Evolutionary conservation across 805 yeast species (phyloP), one percentile per base, ranked within the genome.

Genomic region (Brettanomyces naardenensis): DNA sequence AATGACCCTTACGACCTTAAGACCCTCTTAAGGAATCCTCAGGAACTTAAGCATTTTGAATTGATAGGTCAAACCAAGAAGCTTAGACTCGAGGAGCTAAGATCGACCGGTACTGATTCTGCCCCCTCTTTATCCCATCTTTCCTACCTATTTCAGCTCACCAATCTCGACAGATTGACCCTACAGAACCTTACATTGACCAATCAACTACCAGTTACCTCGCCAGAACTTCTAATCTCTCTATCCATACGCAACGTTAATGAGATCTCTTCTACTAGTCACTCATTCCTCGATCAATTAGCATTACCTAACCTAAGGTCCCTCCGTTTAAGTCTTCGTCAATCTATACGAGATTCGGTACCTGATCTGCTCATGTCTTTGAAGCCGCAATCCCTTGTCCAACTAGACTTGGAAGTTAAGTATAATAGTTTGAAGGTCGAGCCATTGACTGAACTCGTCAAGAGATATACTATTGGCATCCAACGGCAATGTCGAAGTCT

Each of bases 391-490:
- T 45, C 54, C 22, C 39, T 56, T 5, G 31, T 17, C 9, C 51
- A 55, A 37, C 41, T 55, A 11, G 56, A 52, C 29, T 21, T 55
- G 4, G 43, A 36, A 3, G 42, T 54, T 4, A 37, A 52, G 17
- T 48, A 44, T 37, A 54, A 54, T 37, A 39, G 26, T 10, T 36
- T 45, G 27, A 47, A 48, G 36, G 30, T 20, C 5, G 31, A n/a
- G 9, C n/a, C 48, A 9, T 29, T 53, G 13, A 39, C 42, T 10
- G 39, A 46, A 20, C 26, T 45, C 17, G 36, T 51, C 6, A 41
- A 44, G 19, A 38, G 39, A 19, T 53, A 53, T 37, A 43, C 52
- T 7, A 35, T 19, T 6, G 35, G 41, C 13, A 42, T 52, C 4
- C 7, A 29, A 5, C 31, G 39, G 13, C 54, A 54, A 11, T 31